These are phyloP conservation scores for Hypoxylon rickii DNA, from an alignment of 495 filamentous ascomycete species.

Conservation along the genomic window DNA sequence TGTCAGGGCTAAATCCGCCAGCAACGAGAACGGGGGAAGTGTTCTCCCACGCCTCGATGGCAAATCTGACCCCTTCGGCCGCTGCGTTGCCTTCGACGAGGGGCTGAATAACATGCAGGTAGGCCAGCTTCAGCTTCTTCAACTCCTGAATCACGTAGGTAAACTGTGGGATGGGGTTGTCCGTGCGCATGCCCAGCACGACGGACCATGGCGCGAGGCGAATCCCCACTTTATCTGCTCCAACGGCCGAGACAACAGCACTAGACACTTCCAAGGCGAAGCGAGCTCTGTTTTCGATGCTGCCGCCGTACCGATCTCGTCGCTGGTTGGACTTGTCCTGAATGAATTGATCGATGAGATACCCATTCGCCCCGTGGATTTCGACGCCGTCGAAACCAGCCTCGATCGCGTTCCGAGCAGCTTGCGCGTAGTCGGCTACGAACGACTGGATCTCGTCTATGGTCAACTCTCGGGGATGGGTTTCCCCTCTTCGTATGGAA, in stretches of 20 bases:
- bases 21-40: constrained; percentile 33
- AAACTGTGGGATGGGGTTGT: constrained; percentile 63
- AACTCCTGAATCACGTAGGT: constrained; percentile 53
- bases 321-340: constrained; percentile 65
- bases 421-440: constrained; percentile 62
- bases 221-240: constrained; percentile 63
- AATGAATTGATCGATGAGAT: constrained; percentile 73
- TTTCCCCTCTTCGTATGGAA: constrained; percentile 44
- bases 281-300: constrained; percentile 66
- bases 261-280: constrained; percentile 62
- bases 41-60: constrained; percentile 30
- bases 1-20: constrained; percentile 25
- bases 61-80: constrained; percentile 26
- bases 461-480: constrained; percentile 56
- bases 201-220: constrained; percentile 63
- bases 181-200: constrained; percentile 62
- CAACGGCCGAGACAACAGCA: constrained; percentile 62
- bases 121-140: constrained; percentile 60
- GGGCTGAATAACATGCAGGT: constrained; percentile 64
- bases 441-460: constrained; percentile 57
- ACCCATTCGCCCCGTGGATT: constrained; percentile 73
- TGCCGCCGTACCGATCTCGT: constrained; percentile 68
- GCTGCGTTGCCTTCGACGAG: constrained; percentile 24
- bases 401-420: constrained; percentile 62
- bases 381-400: constrained; percentile 77